Evolutionary conservation across 2,329 filamentous ascomycete genomes (phyloP).

Genomic region (Capronia epimyces): DNA sequence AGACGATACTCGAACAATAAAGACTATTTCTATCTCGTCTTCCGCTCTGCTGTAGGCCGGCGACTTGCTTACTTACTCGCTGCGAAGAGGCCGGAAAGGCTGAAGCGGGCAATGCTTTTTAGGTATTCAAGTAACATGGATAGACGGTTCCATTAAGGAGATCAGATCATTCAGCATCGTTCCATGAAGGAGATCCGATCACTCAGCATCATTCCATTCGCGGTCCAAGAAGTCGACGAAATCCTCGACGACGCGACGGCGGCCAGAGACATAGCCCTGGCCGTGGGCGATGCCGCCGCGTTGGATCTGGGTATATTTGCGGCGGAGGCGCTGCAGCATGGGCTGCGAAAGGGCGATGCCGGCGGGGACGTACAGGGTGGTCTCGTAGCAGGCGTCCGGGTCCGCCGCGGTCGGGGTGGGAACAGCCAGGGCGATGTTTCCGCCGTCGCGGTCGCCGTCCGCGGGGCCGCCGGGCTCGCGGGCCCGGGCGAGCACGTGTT

Average conservation of each 20-base stretch:
- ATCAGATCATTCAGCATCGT: slow-evolving; percentile 11
- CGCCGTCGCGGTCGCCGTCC: slow-evolving; percentile 12
- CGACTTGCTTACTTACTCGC: no score
- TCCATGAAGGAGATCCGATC: no score
- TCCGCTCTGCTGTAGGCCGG: no score
- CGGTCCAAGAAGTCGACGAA: slow-evolving; percentile 45
- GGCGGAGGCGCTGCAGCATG: slow-evolving; percentile 39
- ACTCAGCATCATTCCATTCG: slow-evolving; percentile 33
- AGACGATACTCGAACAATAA: no score
- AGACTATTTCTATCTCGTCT: no score
- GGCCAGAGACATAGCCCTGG: slow-evolving; percentile 33
- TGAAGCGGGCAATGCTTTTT: no score
- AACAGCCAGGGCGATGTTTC: slow-evolving; percentile 17
- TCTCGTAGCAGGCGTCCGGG: not conserved
- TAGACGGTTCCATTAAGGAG: no score
- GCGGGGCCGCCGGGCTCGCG: slow-evolving; percentile 9
- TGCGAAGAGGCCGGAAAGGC: no score
- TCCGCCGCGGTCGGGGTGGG: slow-evolving; percentile 4
- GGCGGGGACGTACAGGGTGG: slow-evolving; percentile 20
- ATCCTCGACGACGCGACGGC: slow-evolving; percentile 37
- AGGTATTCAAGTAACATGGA: no score
- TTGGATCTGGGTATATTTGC: slow-evolving; percentile 46
- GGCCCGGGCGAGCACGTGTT: slow-evolving; percentile 18
- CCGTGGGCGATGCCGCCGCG: slow-evolving; percentile 34
- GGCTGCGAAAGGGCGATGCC: slow-evolving; percentile 36